Percentiles rank a stretch among this genome's conserved stretches.
phyloP scores from a whole-genome alignment of 2,329 filamentous ascomycete genomes.

The Nothophoma quercina region DNA sequence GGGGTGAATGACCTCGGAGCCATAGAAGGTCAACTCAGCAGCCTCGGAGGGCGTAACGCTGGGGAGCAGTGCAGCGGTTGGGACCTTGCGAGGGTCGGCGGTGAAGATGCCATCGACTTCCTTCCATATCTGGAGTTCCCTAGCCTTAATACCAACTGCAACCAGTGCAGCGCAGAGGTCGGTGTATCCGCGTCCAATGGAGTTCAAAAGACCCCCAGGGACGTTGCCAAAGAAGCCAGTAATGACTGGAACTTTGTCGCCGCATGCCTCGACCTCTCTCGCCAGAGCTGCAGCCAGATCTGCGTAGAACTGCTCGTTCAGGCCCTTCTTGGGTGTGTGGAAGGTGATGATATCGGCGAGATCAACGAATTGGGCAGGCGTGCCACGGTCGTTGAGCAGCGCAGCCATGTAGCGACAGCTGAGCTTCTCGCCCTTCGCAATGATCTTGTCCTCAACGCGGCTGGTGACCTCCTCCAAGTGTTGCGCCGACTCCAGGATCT shows the following conservation, averaged over 20 bases:
- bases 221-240: constrained; percentile 97
- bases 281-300: constrained; percentile 52
- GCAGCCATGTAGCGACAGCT: constrained; percentile 92
- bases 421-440: constrained; percentile 95
- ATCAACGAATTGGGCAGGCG: constrained; percentile 89
- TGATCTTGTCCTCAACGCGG: constrained; percentile 72
- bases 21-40: constrained; percentile 82
- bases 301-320: constrained; percentile 58
- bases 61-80: constrained; percentile 86
- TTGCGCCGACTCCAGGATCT: constrained; percentile 73
- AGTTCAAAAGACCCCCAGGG: constrained; percentile 86
- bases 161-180: constrained; percentile 93
- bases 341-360: constrained; percentile 82
- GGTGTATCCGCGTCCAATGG: constrained; percentile 94
- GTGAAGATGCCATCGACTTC: constrained; percentile 97
- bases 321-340: constrained; percentile 48
- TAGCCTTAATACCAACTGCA: constrained; percentile 84
- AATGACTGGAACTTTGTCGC: constrained; percentile 57
- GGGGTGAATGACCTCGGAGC: constrained; percentile 93
- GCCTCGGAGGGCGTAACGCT: constrained; percentile 94
- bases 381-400: constrained; percentile 78
- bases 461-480: constrained; percentile 60
- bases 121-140: constrained; percentile 97
- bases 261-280: constrained; percentile 53
- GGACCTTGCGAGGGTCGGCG: constrained; percentile 85